These are phyloP conservation scores for Monosporascus sp. DNA, from an alignment of 2,329 filamentous ascomycete genomes.

Conservation along the genomic window DNA sequence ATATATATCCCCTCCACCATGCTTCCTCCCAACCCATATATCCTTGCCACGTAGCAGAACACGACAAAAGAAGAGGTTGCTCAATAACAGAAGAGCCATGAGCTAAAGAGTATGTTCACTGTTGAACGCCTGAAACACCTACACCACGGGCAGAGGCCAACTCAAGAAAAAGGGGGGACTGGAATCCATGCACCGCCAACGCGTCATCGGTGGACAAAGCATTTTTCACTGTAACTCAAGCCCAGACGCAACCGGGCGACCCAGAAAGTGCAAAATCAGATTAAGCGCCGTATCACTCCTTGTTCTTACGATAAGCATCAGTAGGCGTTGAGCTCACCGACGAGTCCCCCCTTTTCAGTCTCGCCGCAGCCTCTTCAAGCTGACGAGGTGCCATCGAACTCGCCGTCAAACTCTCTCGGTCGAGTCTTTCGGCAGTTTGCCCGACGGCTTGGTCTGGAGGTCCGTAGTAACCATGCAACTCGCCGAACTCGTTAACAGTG, in stretches of 20 bases:
- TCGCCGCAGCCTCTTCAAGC: slow-evolving; percentile 5
- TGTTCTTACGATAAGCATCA: not conserved
- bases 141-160: not conserved
- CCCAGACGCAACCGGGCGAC: too few species aligned
- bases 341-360: slow-evolving; percentile 4
- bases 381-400: slow-evolving; percentile 6
- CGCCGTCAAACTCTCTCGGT: slow-evolving; percentile 3
- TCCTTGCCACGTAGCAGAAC: not conserved
- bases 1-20: not conserved
- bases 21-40: not conserved
- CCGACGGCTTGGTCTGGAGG: slow-evolving; percentile 34
- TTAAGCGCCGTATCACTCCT: not conserved
- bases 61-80: not conserved
- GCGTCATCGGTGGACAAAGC: too few species aligned
- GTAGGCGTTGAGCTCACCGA: slow-evolving; percentile 5
- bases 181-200: not conserved
- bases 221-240: too few species aligned
- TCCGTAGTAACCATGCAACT: slow-evolving; percentile 45
- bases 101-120: not conserved
- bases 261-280: too few species aligned
- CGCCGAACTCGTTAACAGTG: slow-evolving; percentile 35
- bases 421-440: slow-evolving; percentile 30
- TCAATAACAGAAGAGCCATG: not conserved
- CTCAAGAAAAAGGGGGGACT: not conserved
- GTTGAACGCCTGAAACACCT: not conserved